Percentiles rank a stretch among this genome's conserved stretches.
phyloP scores from a whole-genome alignment of 1,139 yeast genomes.

The Entelexis paramagnoliae region DNA sequence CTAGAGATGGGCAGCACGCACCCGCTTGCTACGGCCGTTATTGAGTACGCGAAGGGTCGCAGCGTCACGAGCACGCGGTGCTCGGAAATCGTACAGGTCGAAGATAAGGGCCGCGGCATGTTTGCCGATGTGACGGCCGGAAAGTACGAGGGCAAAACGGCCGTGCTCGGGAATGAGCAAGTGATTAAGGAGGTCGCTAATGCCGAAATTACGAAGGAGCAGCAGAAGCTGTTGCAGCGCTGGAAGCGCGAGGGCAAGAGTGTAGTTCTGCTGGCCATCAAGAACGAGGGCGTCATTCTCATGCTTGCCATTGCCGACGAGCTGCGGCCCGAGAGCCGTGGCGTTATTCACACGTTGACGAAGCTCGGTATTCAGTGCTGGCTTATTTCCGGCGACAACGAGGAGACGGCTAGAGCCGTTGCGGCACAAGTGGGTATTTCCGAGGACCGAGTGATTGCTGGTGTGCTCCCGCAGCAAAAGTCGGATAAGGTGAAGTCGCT shows the following conservation, averaged over 20 bases:
- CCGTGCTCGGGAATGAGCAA: conserved; percentile 53
- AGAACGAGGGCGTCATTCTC: conserved; percentile 33
- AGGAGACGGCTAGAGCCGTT: conserved; percentile 54
- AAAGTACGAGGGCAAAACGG: conserved; percentile 22
- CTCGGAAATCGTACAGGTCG: conserved; percentile 42
- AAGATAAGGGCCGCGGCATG: conserved; percentile 46
- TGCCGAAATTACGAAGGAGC: conserved; percentile 10
- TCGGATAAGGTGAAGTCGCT: conserved; percentile 49
- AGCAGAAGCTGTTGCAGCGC: conserved; percentile 37
- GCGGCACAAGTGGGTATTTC: conserved; percentile 54
- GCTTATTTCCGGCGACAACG: conserved; percentile 67
- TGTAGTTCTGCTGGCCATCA: conserved; percentile 46
- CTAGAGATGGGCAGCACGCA: conserved; percentile 59
- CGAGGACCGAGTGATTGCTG: conserved; percentile 49
- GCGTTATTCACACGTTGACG: conserved; percentile 42
- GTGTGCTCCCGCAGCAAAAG: conserved; percentile 64
- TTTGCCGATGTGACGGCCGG: conserved; percentile 36
- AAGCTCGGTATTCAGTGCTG: conserved; percentile 46
- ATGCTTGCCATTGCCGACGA: conserved; percentile 55
- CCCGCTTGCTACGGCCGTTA: conserved; percentile 56
- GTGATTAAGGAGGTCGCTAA: conserved; percentile 17
- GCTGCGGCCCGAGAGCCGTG: conserved; percentile 50
- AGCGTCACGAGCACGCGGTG: conserved; percentile 33
- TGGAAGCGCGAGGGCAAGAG: conserved; percentile 64
- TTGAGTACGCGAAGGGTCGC: conserved; percentile 33